Base-by-base conservation (phyloP, 768 basidiomycete genomes). In the Chalciporus chontae region DNA sequence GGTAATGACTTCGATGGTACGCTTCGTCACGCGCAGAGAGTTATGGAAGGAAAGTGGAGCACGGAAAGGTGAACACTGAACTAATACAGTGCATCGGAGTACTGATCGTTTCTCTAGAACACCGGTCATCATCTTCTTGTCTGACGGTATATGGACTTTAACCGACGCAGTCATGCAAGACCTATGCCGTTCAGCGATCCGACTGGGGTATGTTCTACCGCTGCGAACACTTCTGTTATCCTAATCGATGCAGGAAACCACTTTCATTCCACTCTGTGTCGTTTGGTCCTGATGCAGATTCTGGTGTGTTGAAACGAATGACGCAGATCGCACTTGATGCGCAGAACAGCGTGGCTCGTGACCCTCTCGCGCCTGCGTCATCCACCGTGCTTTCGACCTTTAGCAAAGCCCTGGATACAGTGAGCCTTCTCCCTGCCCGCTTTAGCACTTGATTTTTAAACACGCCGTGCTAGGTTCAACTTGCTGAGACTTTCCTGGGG, bases 251-350 rank as follows among this genome's bases (percentile, higher is more conserved):
- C 29, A 83, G 81, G n/a, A 76, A 73, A 66, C 71, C 77, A 13
- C 68, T 84, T 4, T 80, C 81, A 2, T 75, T 84, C 48, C 82
- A 83, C 14, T 66, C 81, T 0, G 77, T 84, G 27, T 68, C 76
- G 2, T 83, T 83, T 36, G 82, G 80, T 7, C 66, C 69, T 2
- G 52, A 62, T n/a, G 10, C 0, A 29, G 59, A 47, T 1, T 52
- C 51, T 42, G 17, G 24, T 4, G 48, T 59, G 10, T 65, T 84
- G 45, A 57, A 69, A 15, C 61, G 66, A 3, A 83, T 84, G 81
- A 62, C 74, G 2, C 52, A 69, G 5, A 67, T 80, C 8, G 83
- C 83, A 2, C 58, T 58, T 14, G 73, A 77, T 43, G 71, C 73
- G 3, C 76, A 80, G 53, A 72, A 55, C 24, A 64, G 54, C 24